Conservation (phyloP, 2,329 filamentous ascomycete genomes). For the Pseudocercospora eumusae region DNA sequence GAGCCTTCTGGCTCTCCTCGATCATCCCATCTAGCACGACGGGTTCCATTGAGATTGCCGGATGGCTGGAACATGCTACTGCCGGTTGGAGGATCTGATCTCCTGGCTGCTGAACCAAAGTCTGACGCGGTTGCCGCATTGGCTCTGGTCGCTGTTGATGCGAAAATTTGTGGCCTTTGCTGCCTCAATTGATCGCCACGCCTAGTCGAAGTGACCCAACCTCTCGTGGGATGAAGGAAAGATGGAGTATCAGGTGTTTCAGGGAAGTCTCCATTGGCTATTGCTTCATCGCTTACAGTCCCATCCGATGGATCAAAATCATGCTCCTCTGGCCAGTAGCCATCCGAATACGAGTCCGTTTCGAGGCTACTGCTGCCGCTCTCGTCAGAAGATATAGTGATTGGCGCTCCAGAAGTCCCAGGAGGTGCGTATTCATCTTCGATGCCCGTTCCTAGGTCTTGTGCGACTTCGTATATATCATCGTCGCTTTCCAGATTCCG, state of each 20-base stretch:
- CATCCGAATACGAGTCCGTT: not conserved
- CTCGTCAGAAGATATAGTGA: not conserved
- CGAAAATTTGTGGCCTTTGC: not conserved
- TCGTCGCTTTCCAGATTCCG: not conserved
- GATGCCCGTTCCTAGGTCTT: not conserved
- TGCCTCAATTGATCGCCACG: not conserved
- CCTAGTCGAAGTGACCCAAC: constrained; percentile 1
- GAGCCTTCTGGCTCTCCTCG: not conserved
- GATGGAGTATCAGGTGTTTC: not conserved
- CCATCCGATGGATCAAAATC: not conserved
- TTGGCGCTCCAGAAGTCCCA: not conserved
- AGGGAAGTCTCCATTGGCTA: not conserved
- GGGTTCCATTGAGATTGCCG: not conserved
- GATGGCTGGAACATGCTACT: not conserved
- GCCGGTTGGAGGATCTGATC: not conserved
- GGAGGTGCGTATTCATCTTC: not conserved
- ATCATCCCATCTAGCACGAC: not conserved
- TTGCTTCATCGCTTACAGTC: not conserved
- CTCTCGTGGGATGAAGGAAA: not conserved
- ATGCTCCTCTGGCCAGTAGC: not conserved
- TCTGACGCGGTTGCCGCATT: not conserved
- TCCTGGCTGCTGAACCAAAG: not conserved
- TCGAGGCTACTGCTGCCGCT: not conserved
- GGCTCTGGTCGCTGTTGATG: not conserved
- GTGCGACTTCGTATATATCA: not conserved